Conservation (phyloP, 2,329 filamentous ascomycete species). For the Fusarium fujikuroi region DNA sequence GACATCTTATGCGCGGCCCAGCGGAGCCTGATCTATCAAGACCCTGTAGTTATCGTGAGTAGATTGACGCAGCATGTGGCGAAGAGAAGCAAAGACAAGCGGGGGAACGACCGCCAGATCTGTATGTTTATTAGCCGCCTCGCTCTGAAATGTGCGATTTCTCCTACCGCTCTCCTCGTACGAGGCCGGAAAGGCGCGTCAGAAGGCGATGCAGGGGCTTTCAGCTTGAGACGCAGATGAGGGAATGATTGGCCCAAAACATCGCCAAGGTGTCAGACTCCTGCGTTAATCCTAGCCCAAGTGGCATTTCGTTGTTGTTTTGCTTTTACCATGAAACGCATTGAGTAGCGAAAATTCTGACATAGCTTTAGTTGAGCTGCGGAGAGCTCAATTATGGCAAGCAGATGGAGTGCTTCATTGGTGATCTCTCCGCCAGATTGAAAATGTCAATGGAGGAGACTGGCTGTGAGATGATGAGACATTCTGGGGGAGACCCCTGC, state of each 20-base stretch:
- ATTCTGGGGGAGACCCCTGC: constrained; percentile 10
- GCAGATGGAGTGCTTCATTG: no score
- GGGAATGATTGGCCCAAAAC: constrained; percentile 18
- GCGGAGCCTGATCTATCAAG: constrained; percentile 1
- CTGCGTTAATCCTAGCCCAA: constrained; percentile 3
- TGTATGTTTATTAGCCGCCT: not conserved
- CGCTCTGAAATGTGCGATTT: not conserved
- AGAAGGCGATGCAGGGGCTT: constrained; percentile 27
- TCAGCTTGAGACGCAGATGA: constrained; percentile 19
- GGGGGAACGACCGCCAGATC: not conserved
- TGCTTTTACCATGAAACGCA: constrained; percentile 1
- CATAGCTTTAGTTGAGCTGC: not conserved
- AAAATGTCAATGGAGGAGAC: not conserved
- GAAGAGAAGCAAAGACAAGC: not conserved
- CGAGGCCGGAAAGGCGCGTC: constrained; percentile 14
- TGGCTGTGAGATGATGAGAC: not conserved
- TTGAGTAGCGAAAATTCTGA: not conserved
- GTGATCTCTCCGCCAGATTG: not conserved
- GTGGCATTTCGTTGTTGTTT: not conserved
- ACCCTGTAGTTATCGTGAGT: not conserved
- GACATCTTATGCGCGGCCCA: not conserved
- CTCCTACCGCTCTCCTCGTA: constrained; percentile 5
- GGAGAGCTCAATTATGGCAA: not conserved
- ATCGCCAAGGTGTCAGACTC: constrained; percentile 27
- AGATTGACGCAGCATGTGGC: not conserved